A percentile compares a stretch with the other conserved stretches of the same genome.
phyloP scores from a whole-genome alignment of 139 green algal genomes.

The Chlorella sp. region DNA sequence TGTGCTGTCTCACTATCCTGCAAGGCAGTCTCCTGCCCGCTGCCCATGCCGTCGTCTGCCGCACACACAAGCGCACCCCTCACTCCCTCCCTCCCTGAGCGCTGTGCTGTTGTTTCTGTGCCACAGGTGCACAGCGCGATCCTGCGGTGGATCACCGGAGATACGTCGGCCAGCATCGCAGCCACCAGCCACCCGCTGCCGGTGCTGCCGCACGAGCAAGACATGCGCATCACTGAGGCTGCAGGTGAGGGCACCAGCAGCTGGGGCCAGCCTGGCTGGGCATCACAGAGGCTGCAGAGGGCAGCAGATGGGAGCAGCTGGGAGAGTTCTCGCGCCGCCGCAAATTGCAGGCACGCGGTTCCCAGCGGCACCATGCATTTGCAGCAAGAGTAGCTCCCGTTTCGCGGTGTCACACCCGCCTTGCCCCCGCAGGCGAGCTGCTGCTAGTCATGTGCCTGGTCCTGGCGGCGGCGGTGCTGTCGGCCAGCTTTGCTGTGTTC shows the following conservation, averaged over 20 bases:
- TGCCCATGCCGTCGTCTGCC: neutral
- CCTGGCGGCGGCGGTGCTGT: slow-evolving; percentile 65
- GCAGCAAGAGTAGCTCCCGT: too few species aligned
- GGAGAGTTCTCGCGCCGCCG: too few species aligned
- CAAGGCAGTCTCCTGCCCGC: neutral
- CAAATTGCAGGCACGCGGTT: too few species aligned
- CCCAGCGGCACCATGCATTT: too few species aligned
- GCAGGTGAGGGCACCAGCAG: slow-evolving; percentile 5
- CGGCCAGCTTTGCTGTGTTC: slow-evolving; percentile 72
- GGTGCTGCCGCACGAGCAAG: slow-evolving; percentile 52
- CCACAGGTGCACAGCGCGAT: slow-evolving; percentile 50
- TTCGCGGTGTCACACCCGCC: neutral
- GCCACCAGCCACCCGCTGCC: slow-evolving; percentile 58
- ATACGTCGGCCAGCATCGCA: slow-evolving; percentile 33
- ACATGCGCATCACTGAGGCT: slow-evolving; percentile 2
- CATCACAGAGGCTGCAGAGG: too few species aligned
- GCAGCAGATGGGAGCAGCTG: too few species aligned
- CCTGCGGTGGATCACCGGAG: slow-evolving; percentile 45
- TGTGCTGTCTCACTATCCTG: neutral
- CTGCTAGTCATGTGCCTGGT: slow-evolving; percentile 81
- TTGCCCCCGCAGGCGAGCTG: slow-evolving; percentile 48
- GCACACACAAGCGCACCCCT: too few species aligned
- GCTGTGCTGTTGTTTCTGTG: neutral
- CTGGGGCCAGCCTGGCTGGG: neutral
- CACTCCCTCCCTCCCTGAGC: too few species aligned